Evolutionary conservation across 2,329 filamentous ascomycete species (phyloP).

Genomic region (Cladobotryum protrusum): DNA sequence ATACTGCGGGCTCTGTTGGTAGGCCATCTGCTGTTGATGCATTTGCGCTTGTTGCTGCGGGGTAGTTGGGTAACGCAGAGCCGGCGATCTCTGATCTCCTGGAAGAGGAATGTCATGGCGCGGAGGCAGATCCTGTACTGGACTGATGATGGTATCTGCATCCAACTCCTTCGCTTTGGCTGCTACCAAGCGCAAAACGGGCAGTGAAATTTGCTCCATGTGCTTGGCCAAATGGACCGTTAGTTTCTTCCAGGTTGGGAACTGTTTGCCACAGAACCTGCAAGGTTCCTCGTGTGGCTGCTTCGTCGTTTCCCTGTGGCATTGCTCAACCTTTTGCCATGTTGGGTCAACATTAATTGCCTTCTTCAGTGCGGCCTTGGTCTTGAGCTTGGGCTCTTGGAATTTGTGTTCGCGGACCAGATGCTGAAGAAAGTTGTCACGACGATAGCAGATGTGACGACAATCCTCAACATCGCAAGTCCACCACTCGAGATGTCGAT

Average conservation of each 20-base stretch:
- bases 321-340: slow-evolving; percentile 72
- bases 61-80: slow-evolving; percentile 16
- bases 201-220: slow-evolving; percentile 87
- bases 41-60: slow-evolving; percentile 16
- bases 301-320: slow-evolving; percentile 61
- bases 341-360: slow-evolving; percentile 55
- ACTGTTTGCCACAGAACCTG: slow-evolving; percentile 76
- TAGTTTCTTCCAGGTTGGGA: slow-evolving; percentile 84
- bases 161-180: slow-evolving; percentile 41
- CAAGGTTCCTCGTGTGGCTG: slow-evolving; percentile 72
- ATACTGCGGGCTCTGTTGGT: slow-evolving; percentile 11
- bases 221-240: slow-evolving; percentile 91
- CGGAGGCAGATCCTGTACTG: slow-evolving; percentile 52
- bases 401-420: slow-evolving; percentile 88
- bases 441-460: slow-evolving; percentile 73
- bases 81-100: slow-evolving; percentile 17
- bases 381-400: slow-evolving; percentile 72
- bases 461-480: slow-evolving; percentile 77
- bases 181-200: slow-evolving; percentile 59
- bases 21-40: slow-evolving; percentile 6
- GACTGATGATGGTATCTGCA: slow-evolving; percentile 61
- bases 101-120: slow-evolving; percentile 27
- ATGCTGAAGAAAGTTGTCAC: slow-evolving; percentile 91
- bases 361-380: slow-evolving; percentile 60
- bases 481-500: slow-evolving; percentile 89